Conservation (phyloP, 768 basidiomycete species). For the Macrolepiota fuliginosa region DNA sequence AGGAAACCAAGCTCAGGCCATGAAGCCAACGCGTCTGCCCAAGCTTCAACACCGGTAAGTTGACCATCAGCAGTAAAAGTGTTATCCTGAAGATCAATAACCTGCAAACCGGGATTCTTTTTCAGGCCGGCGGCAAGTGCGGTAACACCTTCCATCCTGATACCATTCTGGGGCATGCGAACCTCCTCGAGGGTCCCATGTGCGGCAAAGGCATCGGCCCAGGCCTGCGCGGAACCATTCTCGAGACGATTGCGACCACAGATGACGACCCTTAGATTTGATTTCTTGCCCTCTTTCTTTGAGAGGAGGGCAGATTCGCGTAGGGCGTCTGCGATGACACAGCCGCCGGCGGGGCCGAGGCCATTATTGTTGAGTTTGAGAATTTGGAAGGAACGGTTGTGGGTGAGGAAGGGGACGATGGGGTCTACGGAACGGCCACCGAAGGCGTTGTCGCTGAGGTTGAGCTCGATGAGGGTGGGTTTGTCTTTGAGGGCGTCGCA, state of each 20-base stretch:
- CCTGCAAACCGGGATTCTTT: slow-evolving; percentile 60
- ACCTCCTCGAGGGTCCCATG: slow-evolving; percentile 83
- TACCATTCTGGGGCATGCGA: slow-evolving; percentile 97
- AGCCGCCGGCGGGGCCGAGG: slow-evolving; percentile 86
- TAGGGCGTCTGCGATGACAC: slow-evolving; percentile 81
- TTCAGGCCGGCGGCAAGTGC: slow-evolving; percentile 75
- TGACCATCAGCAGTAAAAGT: slow-evolving; percentile 67
- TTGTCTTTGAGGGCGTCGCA: slow-evolving; percentile 85
- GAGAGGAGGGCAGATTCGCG: slow-evolving; percentile 69
- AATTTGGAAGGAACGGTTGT: slow-evolving; percentile 78
- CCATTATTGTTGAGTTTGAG: slow-evolving; percentile 97
- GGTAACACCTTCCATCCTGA: slow-evolving; percentile 87
- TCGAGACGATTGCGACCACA: slow-evolving; percentile 98
- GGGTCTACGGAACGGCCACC: slow-evolving; percentile 94
- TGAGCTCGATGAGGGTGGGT: slow-evolving; percentile 78
- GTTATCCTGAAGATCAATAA: slow-evolving; percentile 93
- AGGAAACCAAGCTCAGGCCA: slow-evolving; percentile 77
- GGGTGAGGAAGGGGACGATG: slow-evolving; percentile 84
- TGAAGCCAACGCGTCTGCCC: slow-evolving; percentile 61
- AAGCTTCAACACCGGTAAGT: slow-evolving; percentile 47
- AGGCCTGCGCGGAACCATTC: slow-evolving; percentile 78
- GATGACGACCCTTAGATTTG: slow-evolving; percentile 76
- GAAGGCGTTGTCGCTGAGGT: slow-evolving; percentile 96
- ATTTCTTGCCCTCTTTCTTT: slow-evolving; percentile 61
- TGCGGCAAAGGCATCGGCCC: slow-evolving; percentile 86